Conservation (phyloP, 2,329 filamentous ascomycete species). For the Ilyonectria robusta region DNA sequence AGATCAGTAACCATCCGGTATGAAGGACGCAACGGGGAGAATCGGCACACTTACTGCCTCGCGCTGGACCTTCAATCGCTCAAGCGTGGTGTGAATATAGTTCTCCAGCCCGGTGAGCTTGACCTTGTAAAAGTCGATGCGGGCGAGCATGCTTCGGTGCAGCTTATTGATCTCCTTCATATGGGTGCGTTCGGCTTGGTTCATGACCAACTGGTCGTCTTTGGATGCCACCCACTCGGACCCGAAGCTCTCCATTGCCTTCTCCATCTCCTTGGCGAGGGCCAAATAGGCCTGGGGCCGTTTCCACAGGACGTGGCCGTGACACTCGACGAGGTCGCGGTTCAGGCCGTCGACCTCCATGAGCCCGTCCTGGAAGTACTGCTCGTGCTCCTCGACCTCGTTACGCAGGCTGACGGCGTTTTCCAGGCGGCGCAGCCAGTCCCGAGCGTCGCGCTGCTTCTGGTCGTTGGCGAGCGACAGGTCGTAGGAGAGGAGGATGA, state of each 20-base stretch:
- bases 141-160: conserved; percentile 66
- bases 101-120: conserved; percentile 75
- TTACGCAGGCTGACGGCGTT: conserved; percentile 73
- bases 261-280: conserved; percentile 64
- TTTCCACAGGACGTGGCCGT: conserved; percentile 74
- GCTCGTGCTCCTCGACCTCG: conserved; percentile 70
- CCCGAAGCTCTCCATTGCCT: conserved; percentile 62
- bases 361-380: conserved; percentile 66
- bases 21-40: not conserved
- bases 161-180: conserved; percentile 57
- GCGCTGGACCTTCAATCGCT: conserved; percentile 73
- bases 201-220: conserved; percentile 12
- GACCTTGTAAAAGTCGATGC: conserved; percentile 72
- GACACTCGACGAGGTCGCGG: conserved; percentile 74
- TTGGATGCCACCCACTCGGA: conserved; percentile 36
- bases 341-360: conserved; percentile 73
- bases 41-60: conserved; percentile 65
- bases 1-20: conserved; percentile 25
- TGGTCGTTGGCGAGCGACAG: conserved; percentile 69
- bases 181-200: conserved; percentile 48
- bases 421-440: conserved; percentile 73
- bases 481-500: conserved; percentile 72
- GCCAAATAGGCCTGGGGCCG: conserved; percentile 72
- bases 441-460: conserved; percentile 74
- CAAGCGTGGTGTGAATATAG: conserved; percentile 74